A percentile compares a stretch with the other conserved stretches of the same genome.
These are phyloP conservation scores for Tricholoma saponaceum DNA, from an alignment of 768 basidiomycete species.

Conservation along the genomic window DNA sequence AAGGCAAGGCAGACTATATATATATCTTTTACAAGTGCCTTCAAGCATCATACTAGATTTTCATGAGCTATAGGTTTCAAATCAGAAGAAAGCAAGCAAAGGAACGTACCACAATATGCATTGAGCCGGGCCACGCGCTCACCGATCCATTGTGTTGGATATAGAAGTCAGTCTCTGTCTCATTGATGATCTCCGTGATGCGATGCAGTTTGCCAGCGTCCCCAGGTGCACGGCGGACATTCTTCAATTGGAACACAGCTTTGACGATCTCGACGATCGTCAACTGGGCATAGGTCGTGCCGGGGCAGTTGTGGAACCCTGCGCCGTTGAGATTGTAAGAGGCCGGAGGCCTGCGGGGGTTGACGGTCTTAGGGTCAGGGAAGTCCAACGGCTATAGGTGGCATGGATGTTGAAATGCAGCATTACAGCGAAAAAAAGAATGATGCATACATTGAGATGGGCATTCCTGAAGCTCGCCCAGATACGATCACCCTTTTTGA, in stretches of 20 bases:
- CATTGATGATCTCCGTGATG: conserved; percentile 24
- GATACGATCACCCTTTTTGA: conserved; percentile 38
- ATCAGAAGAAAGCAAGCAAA: neutral
- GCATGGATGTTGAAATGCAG: neutral
- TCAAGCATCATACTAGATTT: neutral
- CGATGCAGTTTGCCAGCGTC: conserved; percentile 33
- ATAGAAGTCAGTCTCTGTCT: conserved; percentile 33
- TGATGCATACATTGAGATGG: conserved; percentile 30
- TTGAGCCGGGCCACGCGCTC: conserved; percentile 34
- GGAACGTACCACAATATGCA: conserved; percentile 27
- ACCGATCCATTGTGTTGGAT: conserved; percentile 28
- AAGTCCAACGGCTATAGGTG: conserved; percentile 34
- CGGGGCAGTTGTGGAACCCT: conserved; percentile 39
- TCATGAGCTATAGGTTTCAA: neutral
- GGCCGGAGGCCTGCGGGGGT: conserved; percentile 32
- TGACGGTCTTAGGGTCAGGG: conserved; percentile 34
- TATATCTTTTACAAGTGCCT: too few species aligned
- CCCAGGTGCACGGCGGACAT: conserved; percentile 44
- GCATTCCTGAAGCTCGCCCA: conserved; percentile 40
- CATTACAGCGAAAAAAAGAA: neutral
- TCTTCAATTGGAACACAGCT: conserved; percentile 38
- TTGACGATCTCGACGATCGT: conserved; percentile 41
- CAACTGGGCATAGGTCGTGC: conserved; percentile 29
- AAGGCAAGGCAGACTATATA: too few species aligned
- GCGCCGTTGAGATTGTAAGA: conserved; percentile 27